phyloP scores from a whole-genome alignment of 2,329 filamentous ascomycete species.

The Lithohypha guttulata region DNA sequence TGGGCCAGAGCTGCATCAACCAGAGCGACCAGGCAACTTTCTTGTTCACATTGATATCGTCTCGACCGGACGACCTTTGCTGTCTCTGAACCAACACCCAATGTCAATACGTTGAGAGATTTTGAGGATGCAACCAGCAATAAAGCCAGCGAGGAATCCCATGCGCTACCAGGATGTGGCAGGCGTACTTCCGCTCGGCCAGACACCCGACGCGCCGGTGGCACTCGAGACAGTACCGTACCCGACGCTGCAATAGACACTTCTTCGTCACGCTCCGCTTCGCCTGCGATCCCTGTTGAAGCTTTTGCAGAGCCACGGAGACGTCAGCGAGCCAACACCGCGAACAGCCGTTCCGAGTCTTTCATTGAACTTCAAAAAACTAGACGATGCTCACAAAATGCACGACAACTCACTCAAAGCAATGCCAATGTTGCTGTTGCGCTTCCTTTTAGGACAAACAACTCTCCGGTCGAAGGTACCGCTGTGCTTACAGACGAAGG shows the following conservation, averaged over 20 bases:
- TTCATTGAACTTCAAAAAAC: conserved; percentile 21
- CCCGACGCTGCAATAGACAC: too few species aligned
- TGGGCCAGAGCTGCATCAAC: too few species aligned
- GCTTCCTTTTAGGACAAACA: conserved; percentile 40
- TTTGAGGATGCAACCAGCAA: conserved; percentile 80
- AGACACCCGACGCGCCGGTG: too few species aligned
- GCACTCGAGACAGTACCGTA: too few species aligned
- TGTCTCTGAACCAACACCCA: too few species aligned
- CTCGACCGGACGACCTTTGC: too few species aligned
- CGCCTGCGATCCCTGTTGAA: conserved; percentile 93
- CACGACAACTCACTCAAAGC: conserved; percentile 48
- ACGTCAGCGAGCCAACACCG: conserved; percentile 61
- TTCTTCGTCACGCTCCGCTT: conserved; percentile 57
- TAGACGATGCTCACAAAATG: conserved; percentile 26
- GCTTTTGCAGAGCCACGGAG: conserved; percentile 87
- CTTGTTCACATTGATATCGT: too few species aligned
- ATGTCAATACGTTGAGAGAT: too few species aligned
- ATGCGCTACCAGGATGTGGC: conserved; percentile 22
- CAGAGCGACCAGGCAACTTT: too few species aligned
- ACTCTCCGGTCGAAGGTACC: conserved; percentile 64
- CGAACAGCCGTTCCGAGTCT: conserved; percentile 42
- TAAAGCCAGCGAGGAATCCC: conserved; percentile 27
- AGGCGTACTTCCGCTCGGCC: conserved; percentile 28
- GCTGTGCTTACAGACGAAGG: conserved; percentile 71
- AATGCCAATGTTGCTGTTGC: conserved; percentile 40